Conservation (phyloP, 2,329 filamentous ascomycete genomes). For the Cladosporium sp. region DNA sequence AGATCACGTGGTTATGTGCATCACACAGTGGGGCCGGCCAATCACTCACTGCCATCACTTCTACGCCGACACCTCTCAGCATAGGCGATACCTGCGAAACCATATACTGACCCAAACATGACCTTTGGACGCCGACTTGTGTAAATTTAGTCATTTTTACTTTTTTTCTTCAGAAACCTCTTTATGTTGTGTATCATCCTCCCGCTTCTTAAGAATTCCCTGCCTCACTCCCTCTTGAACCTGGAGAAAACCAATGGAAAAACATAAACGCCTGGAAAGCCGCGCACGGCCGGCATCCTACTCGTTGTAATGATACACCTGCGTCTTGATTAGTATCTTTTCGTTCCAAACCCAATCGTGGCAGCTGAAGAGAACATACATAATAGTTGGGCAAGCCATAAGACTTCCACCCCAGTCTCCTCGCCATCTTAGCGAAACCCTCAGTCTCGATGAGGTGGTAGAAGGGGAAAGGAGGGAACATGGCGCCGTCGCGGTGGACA, state of each 20-base stretch:
- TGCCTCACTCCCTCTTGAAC: background rate
- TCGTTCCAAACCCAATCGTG: background rate
- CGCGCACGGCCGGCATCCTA: conserved; percentile 38
- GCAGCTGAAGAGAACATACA: conserved; percentile 54
- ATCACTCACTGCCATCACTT: no score
- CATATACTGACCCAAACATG: background rate
- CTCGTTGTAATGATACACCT: conserved; percentile 92
- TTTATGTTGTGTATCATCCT: background rate
- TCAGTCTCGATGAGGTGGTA: conserved; percentile 98
- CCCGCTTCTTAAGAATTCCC: background rate
- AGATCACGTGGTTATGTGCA: no score
- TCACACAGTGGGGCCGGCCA: no score
- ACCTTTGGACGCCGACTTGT: background rate
- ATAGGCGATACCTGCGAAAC: no score
- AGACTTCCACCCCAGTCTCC: conserved; percentile 78
- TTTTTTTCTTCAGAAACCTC: background rate
- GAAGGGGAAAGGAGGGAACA: conserved; percentile 96
- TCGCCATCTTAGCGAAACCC: conserved; percentile 96
- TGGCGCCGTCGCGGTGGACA: conserved; percentile 93
- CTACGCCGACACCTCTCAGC: no score
- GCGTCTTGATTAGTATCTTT: background rate
- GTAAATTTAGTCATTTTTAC: background rate
- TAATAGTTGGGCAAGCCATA: conserved; percentile 96
- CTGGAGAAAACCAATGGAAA: background rate
- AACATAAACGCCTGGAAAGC: background rate